Conservation (phyloP, 441 rosid species). For the Daphne laureola region DNA sequence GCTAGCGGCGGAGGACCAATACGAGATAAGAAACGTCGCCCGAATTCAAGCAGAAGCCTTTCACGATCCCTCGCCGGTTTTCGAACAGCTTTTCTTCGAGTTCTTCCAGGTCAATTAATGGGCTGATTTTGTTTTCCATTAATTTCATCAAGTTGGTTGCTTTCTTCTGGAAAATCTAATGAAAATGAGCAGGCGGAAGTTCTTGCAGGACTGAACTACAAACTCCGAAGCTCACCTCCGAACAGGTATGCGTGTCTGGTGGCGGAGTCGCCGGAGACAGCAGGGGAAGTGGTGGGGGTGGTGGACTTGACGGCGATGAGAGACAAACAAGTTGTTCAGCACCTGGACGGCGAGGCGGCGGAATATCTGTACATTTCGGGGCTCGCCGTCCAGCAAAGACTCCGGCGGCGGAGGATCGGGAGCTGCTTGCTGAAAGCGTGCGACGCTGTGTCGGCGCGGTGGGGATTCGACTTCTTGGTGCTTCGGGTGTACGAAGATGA, state of each 20-base stretch:
- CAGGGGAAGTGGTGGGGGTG: constrained; percentile 46
- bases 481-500: constrained; percentile 81
- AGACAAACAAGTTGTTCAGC: constrained; percentile 42
- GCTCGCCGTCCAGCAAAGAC: constrained; percentile 53
- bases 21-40: constrained; percentile 55
- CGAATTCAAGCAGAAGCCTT: constrained; percentile 80
- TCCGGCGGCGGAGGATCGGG: constrained; percentile 71
- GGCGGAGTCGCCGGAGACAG: constrained; percentile 39
- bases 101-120: constrained; percentile 64
- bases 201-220: constrained; percentile 69
- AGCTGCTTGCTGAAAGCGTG: constrained; percentile 63
- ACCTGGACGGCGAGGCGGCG: constrained; percentile 35
- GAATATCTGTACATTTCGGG: constrained; percentile 85
- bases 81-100: constrained; percentile 56
- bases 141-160: no score
- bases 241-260: constrained; percentile 84
- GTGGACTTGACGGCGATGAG: constrained; percentile 63
- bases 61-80: constrained; percentile 49
- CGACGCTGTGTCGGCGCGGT: constrained; percentile 41
- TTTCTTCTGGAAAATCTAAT: no score
- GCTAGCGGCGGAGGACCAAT: constrained; percentile 31
- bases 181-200: constrained; percentile 64
- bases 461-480: constrained; percentile 56
- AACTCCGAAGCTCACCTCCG: constrained; percentile 63
- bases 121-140: not conserved